A percentile compares a stretch with the other conserved stretches of the same genome.
Evolutionary conservation across 768 basidiomycete genomes (phyloP).

Genomic region (button mushroom (Agaricus bisporus)): DNA sequence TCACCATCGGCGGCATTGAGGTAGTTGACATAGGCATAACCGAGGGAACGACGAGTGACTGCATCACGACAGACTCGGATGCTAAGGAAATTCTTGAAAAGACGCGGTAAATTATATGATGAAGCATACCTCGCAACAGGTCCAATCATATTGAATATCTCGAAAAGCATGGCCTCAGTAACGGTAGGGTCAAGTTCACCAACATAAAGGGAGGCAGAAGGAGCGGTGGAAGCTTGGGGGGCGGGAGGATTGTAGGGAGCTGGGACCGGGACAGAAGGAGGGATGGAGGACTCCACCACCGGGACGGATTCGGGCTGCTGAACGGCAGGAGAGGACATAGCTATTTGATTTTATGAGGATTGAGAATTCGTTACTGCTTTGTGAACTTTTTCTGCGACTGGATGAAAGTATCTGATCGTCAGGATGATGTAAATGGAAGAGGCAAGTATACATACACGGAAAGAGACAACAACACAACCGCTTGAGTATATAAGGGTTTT

Average conservation of each 20-base stretch:
- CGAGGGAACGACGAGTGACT: constrained; percentile 98
- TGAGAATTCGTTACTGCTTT: constrained; percentile 89
- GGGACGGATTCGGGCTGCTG: constrained; percentile 48
- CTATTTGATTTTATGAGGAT: constrained; percentile 38
- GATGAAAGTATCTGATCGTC: constrained; percentile 14
- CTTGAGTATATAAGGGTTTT: constrained; percentile 61
- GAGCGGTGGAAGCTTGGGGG: constrained; percentile 54
- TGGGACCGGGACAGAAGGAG: constrained; percentile 38
- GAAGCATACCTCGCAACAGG: constrained; percentile 86
- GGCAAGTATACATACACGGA: constrained; percentile 43
- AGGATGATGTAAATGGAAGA: constrained; percentile 11
- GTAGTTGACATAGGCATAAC: constrained; percentile 99
- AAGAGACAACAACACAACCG: constrained; percentile 70
- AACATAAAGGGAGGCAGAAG: constrained; percentile 94
- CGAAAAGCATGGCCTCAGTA: constrained; percentile 99
- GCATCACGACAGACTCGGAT: constrained; percentile 99
- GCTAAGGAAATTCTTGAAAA: constrained; percentile 32
- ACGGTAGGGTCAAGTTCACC: constrained; percentile 98
- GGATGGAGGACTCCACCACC: constrained; percentile 41
- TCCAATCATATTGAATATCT: constrained; percentile 99
- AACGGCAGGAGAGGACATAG: constrained; percentile 56
- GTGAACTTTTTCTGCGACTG: constrained; percentile 74
- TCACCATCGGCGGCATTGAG: constrained; percentile 89
- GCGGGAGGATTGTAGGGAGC: constrained; percentile 56
- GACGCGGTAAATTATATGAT: constrained; percentile 1